These are phyloP conservation scores for Coemansia sp. DNA, from an alignment of 192 early-diverging fungal genomes.

Conservation along the genomic window DNA sequence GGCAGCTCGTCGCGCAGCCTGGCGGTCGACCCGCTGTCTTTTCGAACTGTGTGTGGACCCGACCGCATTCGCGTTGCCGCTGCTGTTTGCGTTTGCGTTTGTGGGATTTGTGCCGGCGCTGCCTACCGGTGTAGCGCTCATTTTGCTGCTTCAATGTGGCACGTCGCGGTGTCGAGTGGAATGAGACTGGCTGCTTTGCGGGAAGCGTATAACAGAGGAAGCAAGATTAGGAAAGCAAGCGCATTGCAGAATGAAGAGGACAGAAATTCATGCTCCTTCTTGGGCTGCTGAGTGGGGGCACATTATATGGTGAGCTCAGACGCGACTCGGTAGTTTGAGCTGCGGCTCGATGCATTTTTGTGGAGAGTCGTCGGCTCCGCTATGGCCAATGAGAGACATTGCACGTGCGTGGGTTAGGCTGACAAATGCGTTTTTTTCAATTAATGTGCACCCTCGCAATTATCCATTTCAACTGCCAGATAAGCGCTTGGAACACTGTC, in stretches of 20 bases:
- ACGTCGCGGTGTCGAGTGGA: constrained; percentile 1
- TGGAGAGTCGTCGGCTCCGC: constrained; percentile 8
- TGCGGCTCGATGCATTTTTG: neutral
- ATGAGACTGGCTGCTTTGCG: neutral
- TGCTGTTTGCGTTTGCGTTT: constrained; percentile 5
- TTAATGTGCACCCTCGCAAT: too few species aligned
- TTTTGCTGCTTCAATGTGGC: constrained; percentile 15
- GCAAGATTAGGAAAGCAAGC: neutral
- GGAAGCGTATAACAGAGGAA: neutral
- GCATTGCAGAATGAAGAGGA: neutral
- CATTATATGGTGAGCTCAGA: neutral
- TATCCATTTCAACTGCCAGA: too few species aligned
- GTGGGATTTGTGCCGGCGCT: neutral
- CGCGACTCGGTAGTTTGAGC: neutral
- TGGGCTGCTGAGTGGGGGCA: neutral
- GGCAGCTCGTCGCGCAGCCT: constrained; percentile 10
- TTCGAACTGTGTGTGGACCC: constrained; percentile 11
- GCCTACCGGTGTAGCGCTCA: constrained; percentile 29
- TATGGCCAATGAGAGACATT: neutral
- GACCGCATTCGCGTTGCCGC: neutral
- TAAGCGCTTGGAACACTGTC: too few species aligned
- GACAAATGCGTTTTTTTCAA: constrained; percentile 4
- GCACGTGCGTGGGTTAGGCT: constrained; percentile 16
- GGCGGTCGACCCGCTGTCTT: constrained; percentile 19
- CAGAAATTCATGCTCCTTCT: neutral